A percentile compares a stretch with the other conserved stretches of the same genome.
Conservation (phyloP, 2,329 filamentous ascomycete genomes). For the Cadophora gregata region DNA sequence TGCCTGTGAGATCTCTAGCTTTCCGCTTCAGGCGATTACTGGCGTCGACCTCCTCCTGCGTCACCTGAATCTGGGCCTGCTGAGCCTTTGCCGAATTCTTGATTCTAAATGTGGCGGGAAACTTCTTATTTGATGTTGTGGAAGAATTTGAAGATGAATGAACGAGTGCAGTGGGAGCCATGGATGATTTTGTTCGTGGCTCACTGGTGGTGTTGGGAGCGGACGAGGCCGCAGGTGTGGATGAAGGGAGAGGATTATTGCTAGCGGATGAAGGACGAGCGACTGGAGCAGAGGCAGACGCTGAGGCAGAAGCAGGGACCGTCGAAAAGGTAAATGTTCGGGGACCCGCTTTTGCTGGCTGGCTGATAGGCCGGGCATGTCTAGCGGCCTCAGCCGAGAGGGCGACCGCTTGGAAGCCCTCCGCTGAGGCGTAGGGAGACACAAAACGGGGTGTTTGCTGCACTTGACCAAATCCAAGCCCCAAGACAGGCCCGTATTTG, state of each 20-base stretch:
- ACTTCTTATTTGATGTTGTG: slow-evolving; percentile 17
- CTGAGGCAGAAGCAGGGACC: slow-evolving; percentile 24
- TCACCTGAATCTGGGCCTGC: slow-evolving; percentile 18
- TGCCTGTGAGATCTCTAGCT: slow-evolving; percentile 38
- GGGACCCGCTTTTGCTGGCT: slow-evolving; percentile 33
- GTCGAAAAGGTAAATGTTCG: slow-evolving; percentile 40
- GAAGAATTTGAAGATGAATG: slow-evolving; percentile 23
- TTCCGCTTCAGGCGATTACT: slow-evolving; percentile 37
- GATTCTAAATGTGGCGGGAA: slow-evolving; percentile 18
- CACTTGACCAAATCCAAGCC: slow-evolving; percentile 26
- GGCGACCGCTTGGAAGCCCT: slow-evolving; percentile 34
- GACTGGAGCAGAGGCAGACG: slow-evolving; percentile 21
- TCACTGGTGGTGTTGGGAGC: slow-evolving; percentile 22
- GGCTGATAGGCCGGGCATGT: slow-evolving; percentile 38
- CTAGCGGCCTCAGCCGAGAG: slow-evolving; percentile 39
- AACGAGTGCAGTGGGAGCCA: slow-evolving; percentile 30
- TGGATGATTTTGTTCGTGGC: slow-evolving; percentile 23
- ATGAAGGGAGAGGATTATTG: slow-evolving; percentile 25
- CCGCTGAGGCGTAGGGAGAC: slow-evolving; percentile 37
- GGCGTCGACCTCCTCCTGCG: slow-evolving; percentile 35
- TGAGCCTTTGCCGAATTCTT: slow-evolving; percentile 19
- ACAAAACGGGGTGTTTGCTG: slow-evolving; percentile 27
- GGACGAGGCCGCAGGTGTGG: slow-evolving; percentile 25
- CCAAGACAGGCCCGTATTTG: slow-evolving; percentile 8
- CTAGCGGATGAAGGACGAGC: slow-evolving; percentile 12